phyloP scores from a whole-genome alignment of 768 basidiomycete genomes.

The Melanogaster broomeanus region DNA sequence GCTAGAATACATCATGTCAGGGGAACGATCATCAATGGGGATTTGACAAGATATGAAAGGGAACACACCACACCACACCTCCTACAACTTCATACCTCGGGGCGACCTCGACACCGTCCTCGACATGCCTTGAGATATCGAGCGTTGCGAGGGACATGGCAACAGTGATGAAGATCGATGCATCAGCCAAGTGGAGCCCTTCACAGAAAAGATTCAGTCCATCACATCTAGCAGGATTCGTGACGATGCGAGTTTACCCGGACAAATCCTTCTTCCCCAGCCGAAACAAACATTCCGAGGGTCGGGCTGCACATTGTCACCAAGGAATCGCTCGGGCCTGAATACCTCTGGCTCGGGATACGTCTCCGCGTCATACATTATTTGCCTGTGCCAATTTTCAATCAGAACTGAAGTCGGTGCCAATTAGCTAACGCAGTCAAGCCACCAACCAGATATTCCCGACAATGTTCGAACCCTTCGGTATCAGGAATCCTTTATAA shows the following conservation, averaged over 20 bases:
- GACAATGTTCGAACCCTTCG: conserved; percentile 11
- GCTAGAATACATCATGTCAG: neutral
- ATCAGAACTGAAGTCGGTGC: no score
- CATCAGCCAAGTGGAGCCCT: conserved; percentile 1
- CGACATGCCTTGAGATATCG: conserved; percentile 7
- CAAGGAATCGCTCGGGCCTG: conserved; percentile 11
- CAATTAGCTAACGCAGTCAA: no score
- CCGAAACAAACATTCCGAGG: conserved; percentile 13
- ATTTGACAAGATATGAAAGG: neutral
- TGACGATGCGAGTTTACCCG: neutral
- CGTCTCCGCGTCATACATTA: conserved; percentile 2
- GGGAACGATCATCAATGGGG: neutral
- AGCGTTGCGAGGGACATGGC: conserved; percentile 5
- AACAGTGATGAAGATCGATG: conserved; percentile 7
- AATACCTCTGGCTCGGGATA: conserved; percentile 13
- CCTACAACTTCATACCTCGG: neutral
- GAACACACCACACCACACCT: neutral
- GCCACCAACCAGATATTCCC: conserved; percentile 11
- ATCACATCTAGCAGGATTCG: neutral
- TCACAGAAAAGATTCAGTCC: neutral
- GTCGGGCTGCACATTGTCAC: conserved; percentile 3
- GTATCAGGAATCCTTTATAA: conserved; percentile 21
- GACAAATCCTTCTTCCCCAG: conserved; percentile 7
- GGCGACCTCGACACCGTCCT: conserved; percentile 1
- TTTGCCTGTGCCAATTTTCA: no score